Conservation (phyloP, 805 yeast genomes). For the Yarrowia bubula region DNA sequence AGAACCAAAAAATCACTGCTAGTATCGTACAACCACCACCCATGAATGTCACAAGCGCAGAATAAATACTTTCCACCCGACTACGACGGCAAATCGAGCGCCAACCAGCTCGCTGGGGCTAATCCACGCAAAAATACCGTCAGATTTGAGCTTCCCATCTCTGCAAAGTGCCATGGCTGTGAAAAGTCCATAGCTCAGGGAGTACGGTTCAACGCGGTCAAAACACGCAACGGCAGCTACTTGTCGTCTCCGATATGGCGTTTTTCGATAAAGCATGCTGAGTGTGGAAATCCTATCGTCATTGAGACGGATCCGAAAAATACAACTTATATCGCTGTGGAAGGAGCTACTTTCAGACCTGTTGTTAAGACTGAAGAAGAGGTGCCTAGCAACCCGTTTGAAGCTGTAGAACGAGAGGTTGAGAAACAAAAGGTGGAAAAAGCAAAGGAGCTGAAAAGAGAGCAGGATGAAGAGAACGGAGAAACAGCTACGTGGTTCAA, state of each 20-base stretch:
- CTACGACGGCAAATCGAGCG: conserved; percentile 28
- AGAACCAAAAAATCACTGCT: too few species aligned
- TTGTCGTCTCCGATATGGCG: conserved; percentile 37
- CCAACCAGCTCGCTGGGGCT: conserved; percentile 36
- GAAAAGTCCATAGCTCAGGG: conserved; percentile 36
- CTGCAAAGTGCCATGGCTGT: conserved; percentile 36
- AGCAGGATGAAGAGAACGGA: background rate
- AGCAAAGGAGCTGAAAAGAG: background rate
- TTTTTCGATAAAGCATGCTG: conserved; percentile 36
- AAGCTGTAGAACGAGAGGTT: background rate
- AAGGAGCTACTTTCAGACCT: background rate
- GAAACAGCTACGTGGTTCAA: background rate
- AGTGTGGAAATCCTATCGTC: conserved; percentile 34
- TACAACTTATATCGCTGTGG: conserved; percentile 31
- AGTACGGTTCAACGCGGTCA: conserved; percentile 39
- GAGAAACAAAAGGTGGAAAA: background rate
- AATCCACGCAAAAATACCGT: conserved; percentile 28
- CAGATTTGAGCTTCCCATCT: conserved; percentile 39
- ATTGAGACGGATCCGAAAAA: conserved; percentile 40
- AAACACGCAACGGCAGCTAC: conserved; percentile 36
- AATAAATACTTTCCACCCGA: conserved; percentile 41
- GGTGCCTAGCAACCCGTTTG: background rate
- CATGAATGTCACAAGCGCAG: conserved; percentile 32
- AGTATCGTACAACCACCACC: too few species aligned
- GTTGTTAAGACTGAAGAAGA: background rate